These are phyloP conservation scores for Chloranthus sessilifolius DNA, from an alignment of 164 flowering plant species.

Conservation along the genomic window DNA sequence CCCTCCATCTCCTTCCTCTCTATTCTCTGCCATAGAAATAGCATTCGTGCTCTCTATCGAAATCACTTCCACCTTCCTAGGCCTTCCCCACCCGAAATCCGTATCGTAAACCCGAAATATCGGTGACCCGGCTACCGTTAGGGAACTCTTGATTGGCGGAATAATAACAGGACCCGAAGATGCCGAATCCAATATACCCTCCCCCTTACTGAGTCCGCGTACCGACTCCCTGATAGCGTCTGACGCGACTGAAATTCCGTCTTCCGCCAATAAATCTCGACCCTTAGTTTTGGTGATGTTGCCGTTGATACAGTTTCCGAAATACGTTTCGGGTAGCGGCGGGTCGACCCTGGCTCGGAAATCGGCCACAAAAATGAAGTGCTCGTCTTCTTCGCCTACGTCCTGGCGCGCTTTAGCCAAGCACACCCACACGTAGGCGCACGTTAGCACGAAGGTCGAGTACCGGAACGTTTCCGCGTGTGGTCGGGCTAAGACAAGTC, in stretches of 20 bases:
- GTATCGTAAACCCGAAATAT: conserved; percentile 30
- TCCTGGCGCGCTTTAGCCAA: conserved; percentile 15
- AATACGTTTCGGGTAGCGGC: conserved; percentile 31
- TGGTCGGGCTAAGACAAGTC: background rate
- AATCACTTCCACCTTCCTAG: conserved; percentile 32
- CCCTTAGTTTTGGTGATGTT: conserved; percentile 1
- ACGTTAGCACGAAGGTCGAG: conserved; percentile 26
- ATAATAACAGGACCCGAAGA: background rate
- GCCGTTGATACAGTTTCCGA: conserved; percentile 40
- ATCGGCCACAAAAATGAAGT: conserved; percentile 28
- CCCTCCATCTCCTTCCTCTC: conserved; percentile 36
- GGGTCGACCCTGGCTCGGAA: conserved; percentile 18
- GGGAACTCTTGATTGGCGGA: conserved; percentile 5
- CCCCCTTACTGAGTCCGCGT: conserved; percentile 5
- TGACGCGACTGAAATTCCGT: conserved; percentile 27
- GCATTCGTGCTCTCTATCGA: conserved; percentile 28
- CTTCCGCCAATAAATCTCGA: conserved; percentile 17
- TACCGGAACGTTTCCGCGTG: background rate
- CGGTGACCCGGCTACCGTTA: conserved; percentile 36
- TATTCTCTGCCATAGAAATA: conserved; percentile 28
- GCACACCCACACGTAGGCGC: conserved; percentile 37
- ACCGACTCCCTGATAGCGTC: conserved; percentile 19
- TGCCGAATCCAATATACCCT: conserved; percentile 10
- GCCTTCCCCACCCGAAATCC: conserved; percentile 63
- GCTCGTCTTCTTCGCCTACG: background rate